Conservation (phyloP, 106 monocot species). For the Cymbidium sinense region DNA sequence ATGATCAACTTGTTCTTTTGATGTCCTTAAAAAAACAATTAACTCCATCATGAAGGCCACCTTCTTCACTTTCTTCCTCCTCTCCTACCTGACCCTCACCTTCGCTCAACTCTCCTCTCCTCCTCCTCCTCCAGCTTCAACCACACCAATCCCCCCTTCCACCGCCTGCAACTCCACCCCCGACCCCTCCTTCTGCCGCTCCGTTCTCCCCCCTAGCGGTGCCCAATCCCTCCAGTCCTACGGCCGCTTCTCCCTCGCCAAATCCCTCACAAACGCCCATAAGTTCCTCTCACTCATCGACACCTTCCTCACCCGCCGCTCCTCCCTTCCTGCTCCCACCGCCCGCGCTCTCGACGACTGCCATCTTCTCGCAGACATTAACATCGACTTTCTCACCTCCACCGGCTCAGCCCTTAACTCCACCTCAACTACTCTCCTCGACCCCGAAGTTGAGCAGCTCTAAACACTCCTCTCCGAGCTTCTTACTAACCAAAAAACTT, state of each 20-base stretch:
- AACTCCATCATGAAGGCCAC: not conserved
- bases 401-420: slow-evolving; percentile 27
- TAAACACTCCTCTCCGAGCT: slow-evolving; percentile 58
- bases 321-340: slow-evolving; percentile 17
- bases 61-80: not conserved
- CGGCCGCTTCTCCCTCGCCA: slow-evolving; percentile 40
- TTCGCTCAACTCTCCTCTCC: not conserved
- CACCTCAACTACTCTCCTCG: slow-evolving; percentile 22
- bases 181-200: not conserved
- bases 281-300: slow-evolving; percentile 21
- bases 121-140: not conserved
- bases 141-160: not conserved
- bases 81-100: not conserved
- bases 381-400: slow-evolving; percentile 50
- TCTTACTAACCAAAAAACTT: slow-evolving; percentile 74
- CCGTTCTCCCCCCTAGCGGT: slow-evolving; percentile 2
- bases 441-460: slow-evolving; percentile 32
- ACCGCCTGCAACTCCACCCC: slow-evolving; percentile 10
- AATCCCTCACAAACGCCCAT: slow-evolving; percentile 22
- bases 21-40: not conserved
- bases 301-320: slow-evolving; percentile 25
- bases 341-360: slow-evolving; percentile 57
- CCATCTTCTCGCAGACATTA: slow-evolving; percentile 46
- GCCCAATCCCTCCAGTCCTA: slow-evolving; percentile 30
- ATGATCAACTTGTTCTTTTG: too few species aligned